Base-by-base conservation (phyloP, 2,329 filamentous ascomycete genomes). In the Apiospora koreana region DNA sequence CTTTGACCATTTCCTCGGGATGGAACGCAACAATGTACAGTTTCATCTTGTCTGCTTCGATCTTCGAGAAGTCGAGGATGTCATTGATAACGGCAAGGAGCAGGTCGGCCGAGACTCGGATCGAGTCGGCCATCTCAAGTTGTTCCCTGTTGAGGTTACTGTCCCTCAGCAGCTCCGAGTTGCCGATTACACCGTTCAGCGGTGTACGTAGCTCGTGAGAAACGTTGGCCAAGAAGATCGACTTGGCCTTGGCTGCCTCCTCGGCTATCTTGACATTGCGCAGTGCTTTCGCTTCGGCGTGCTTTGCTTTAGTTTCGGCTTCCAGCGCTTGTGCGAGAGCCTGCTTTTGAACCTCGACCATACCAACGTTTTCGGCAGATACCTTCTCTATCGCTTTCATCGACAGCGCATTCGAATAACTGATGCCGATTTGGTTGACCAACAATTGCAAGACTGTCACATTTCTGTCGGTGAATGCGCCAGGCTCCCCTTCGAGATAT, bases 11-110 rank as follows among this genome's bases (percentile, higher is more conserved):
- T 77, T 91, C 89, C 74, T 88, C 86, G 0, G 90, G 88, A 73
- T 90, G 91, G 80, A 92, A 92, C 9, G 89, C 88, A 69, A 90
- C 91, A 71, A 91, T 87, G 78, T 93, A 93, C 1, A 95, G 88
- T 78, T 96, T 94, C 84, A 97, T 91, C 79, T 94, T 92, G 75
- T 95, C 93, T 2, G 93, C 94, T 79, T 97, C 94, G 83, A 96
- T 94, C 80, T 97, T 97, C 38, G 94, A 97, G 79, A 97, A 97
- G 81, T 98, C 95, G 5, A 98, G 85, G 68, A 98, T 97, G 77
- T 98, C 95, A 77, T 98, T 98, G 82, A 98, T 98, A 65, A 98
- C 94, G 0, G 94, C 96, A 35, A 98, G 85, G 18, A 98, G 83
- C 21, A 96, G 90, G 78, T 98, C 94, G 0, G 94, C 94, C 66